These are phyloP conservation scores for Aspergillus uvarum DNA, from an alignment of 2,329 filamentous ascomycete genomes.

Conservation along the genomic window DNA sequence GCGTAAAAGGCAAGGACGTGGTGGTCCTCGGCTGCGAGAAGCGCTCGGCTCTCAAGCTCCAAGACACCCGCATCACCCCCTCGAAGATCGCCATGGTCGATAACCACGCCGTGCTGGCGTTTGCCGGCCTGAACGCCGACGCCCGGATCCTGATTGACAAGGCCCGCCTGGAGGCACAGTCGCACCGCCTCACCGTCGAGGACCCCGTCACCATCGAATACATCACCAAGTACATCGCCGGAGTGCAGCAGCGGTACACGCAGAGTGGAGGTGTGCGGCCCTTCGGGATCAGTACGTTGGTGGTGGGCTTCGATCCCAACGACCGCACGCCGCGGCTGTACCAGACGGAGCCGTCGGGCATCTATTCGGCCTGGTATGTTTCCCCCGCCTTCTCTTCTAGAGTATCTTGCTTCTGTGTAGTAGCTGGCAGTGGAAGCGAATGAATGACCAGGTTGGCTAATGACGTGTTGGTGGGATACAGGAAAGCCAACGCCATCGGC, in stretches of 20 bases:
- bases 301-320: conserved; percentile 96
- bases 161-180: conserved; percentile 94
- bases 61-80: conserved; percentile 97
- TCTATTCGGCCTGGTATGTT: conserved; percentile 94
- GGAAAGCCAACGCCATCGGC: conserved; percentile 99
- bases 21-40: conserved; percentile 98
- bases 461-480: conserved; percentile 41
- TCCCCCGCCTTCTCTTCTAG: neutral
- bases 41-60: conserved; percentile 97
- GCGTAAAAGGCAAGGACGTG: conserved; percentile 90
- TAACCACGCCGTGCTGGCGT: conserved; percentile 93
- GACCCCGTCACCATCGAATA: conserved; percentile 98
- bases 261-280: conserved; percentile 97
- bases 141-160: conserved; percentile 98
- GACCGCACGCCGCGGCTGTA: conserved; percentile 87
- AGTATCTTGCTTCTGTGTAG: too few species aligned
- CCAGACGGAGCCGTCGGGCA: conserved; percentile 98
- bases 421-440: too few species aligned
- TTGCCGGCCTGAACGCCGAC: conserved; percentile 95
- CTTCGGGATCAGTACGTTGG: conserved; percentile 97
- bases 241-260: conserved; percentile 97
- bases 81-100: conserved; percentile 98
- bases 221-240: conserved; percentile 97
- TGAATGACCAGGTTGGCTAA: neutral
- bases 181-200: conserved; percentile 93